phyloP scores from a whole-genome alignment of 139 green algal genomes.

The Desmodesmus armatus region DNA sequence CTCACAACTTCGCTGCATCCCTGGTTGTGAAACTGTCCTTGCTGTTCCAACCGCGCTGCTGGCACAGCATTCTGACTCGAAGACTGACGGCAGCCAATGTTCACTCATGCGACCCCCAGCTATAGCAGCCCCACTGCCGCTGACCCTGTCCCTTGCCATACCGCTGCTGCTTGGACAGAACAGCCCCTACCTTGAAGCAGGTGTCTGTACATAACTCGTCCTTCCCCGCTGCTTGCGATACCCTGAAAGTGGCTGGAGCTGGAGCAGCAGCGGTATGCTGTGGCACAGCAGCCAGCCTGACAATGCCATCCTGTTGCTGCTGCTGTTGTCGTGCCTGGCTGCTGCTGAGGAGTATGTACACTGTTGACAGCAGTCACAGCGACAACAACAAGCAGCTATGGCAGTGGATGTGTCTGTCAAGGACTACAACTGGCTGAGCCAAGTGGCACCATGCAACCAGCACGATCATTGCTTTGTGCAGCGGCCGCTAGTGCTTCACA shows the following conservation, averaged over 20 bases:
- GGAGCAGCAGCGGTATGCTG: neutral
- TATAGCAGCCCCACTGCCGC: neutral
- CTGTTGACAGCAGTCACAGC: neutral
- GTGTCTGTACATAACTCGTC: neutral
- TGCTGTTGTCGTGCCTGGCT: neutral
- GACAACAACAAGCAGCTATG: no score
- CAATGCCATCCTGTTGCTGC: neutral
- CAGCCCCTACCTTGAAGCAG: slow-evolving; percentile 34
- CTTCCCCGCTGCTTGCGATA: neutral
- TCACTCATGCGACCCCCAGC: no score
- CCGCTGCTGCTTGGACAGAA: neutral
- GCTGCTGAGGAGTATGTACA: slow-evolving; percentile 24
- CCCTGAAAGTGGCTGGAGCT: neutral
- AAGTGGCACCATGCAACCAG: no score
- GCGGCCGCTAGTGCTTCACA: neutral
- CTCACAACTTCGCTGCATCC: neutral
- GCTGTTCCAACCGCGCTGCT: no score
- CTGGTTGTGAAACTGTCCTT: neutral
- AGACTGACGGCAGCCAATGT: no score
- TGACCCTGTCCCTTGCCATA: neutral
- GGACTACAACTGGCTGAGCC: no score
- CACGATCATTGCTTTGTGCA: neutral
- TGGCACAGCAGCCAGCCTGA: neutral
- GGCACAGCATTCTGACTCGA: no score
- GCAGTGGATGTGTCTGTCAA: no score